Evolutionary conservation across 305 asterid species (phyloP).

Genomic region (Fraxinus floribunda): DNA sequence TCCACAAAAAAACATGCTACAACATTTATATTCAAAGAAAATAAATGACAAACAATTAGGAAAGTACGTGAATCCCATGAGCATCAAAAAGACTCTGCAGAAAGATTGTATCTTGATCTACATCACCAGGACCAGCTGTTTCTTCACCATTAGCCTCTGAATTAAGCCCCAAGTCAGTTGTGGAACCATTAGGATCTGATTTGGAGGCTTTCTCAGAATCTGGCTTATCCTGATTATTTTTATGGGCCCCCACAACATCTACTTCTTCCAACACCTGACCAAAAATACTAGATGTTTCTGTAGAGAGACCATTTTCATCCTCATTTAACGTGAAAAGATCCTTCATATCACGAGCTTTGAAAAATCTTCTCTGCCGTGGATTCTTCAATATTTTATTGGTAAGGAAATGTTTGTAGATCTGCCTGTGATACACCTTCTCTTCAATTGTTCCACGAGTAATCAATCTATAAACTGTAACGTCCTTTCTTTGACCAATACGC

Average conservation of each 20-base stretch:
- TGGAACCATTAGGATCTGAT: slow-evolving; percentile 28
- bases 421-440: slow-evolving; percentile 98
- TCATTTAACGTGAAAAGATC: slow-evolving; percentile 88
- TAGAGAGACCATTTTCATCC: slow-evolving; percentile 63
- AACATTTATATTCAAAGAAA: slow-evolving; percentile 1
- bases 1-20: slow-evolving; percentile 5
- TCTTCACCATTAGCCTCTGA: slow-evolving; percentile 39
- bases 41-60: slow-evolving; percentile 9
- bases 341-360: slow-evolving; percentile 95
- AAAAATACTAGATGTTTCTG: slow-evolving; percentile 86
- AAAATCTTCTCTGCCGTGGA: slow-evolving; percentile 96
- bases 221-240: slow-evolving; percentile 37
- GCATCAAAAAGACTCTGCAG: slow-evolving; percentile 73
- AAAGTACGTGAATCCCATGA: slow-evolving; percentile 83
- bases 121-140: slow-evolving; percentile 32
- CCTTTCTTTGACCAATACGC: slow-evolving; percentile 98
- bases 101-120: slow-evolving; percentile 64
- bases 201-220: slow-evolving; percentile 25
- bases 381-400: slow-evolving; percentile 92
- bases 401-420: slow-evolving; percentile 92
- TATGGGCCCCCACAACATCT: slow-evolving; percentile 53
- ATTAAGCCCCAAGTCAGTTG: slow-evolving; percentile 32
- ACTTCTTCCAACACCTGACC: slow-evolving; percentile 67
- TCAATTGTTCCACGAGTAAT: slow-evolving; percentile 97
- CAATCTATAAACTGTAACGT: slow-evolving; percentile 84